Percentiles rank a stretch among this genome's conserved stretches.
phyloP scores from a whole-genome alignment of 257 asterid species.

The Salvia splendens region DNA sequence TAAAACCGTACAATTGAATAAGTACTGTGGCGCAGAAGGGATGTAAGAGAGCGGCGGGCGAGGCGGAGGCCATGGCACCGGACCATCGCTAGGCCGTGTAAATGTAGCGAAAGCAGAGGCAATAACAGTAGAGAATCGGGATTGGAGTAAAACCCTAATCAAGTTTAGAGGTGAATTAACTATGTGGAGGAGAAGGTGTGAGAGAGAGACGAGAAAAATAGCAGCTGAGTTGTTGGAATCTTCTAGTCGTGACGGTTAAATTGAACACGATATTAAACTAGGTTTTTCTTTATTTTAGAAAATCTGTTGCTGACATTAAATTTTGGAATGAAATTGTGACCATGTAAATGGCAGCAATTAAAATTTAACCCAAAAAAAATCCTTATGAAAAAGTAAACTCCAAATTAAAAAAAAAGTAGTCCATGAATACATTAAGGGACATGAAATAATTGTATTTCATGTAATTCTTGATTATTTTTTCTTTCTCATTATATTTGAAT shows the following conservation, averaged over 20 bases:
- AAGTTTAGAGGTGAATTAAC: background rate
- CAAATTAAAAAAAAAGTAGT: too few species aligned
- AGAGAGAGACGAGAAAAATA: background rate
- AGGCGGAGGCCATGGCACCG: conserved; percentile 57
- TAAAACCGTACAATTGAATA: conserved; percentile 25
- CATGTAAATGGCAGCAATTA: too few species aligned
- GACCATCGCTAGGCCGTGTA: conserved; percentile 47
- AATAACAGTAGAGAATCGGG: conserved; percentile 13
- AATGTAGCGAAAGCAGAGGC: background rate
- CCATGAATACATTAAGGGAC: too few species aligned
- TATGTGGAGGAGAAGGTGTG: conserved; percentile 12
- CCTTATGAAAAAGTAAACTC: too few species aligned
- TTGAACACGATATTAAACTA: too few species aligned
- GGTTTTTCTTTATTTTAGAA: too few species aligned
- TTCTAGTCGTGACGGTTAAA: conserved; percentile 30
- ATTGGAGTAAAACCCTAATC: conserved; percentile 46
- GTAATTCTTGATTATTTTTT: too few species aligned
- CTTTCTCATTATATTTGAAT: too few species aligned
- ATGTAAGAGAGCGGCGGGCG: conserved; percentile 54
- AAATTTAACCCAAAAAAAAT: too few species aligned
- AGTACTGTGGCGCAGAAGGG: conserved; percentile 36
- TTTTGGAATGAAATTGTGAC: too few species aligned
- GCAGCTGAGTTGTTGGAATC: conserved; percentile 33
- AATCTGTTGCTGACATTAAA: too few species aligned
- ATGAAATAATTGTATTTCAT: too few species aligned